Conservation (phyloP, 2,329 filamentous ascomycete species). For the Coniochaeta sp. region DNA sequence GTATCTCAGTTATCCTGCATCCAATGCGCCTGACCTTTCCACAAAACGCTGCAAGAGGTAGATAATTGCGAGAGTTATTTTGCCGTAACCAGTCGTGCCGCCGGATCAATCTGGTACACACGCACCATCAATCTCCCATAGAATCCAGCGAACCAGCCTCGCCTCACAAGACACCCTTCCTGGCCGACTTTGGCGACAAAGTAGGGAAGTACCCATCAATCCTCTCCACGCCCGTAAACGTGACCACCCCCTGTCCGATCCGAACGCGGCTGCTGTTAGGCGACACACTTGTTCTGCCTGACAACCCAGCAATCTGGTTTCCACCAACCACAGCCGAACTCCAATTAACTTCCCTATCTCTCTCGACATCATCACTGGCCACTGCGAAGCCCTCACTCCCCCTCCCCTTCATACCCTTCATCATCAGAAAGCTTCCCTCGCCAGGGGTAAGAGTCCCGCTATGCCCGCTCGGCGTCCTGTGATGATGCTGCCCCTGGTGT, state of each 20-base stretch:
- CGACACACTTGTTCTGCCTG: conserved; percentile 21
- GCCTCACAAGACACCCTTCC: conserved; percentile 12
- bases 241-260: conserved; percentile 32
- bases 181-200: conserved; percentile 23
- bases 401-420: conserved; percentile 25
- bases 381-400: not conserved
- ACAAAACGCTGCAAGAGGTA: not conserved
- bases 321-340: conserved; percentile 4
- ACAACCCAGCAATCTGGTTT: conserved; percentile 13
- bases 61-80: not conserved
- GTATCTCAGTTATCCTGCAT: not conserved
- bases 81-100: not conserved
- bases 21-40: not conserved
- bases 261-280: conserved; percentile 42
- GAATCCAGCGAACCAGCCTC: not conserved
- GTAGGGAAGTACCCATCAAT: conserved; percentile 35
- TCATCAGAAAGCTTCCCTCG: conserved; percentile 34
- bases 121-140: not conserved
- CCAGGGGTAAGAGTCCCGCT: conserved; percentile 18
- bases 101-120: not conserved
- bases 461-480: conserved; percentile 32
- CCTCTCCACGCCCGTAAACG: conserved; percentile 21
- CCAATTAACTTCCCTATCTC: not conserved
- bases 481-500: conserved; percentile 27
- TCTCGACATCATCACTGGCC: not conserved